Evolutionary conservation across 75 land plant species (phyloP).

Genomic region (Pinus tabuliformis): DNA sequence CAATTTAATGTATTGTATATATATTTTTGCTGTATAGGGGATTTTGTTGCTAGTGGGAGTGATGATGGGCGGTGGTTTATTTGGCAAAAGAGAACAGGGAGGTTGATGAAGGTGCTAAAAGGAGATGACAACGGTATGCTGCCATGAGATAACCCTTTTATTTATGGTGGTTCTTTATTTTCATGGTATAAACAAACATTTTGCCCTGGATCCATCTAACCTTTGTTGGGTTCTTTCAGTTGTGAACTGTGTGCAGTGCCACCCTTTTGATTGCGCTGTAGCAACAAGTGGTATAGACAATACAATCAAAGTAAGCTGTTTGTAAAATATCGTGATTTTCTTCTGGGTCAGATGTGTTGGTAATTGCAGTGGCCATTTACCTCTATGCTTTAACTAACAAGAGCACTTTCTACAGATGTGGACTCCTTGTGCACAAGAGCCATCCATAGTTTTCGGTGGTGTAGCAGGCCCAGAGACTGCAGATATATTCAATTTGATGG

Average conservation of each 20-base stretch:
- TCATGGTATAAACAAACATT: too few species aligned
- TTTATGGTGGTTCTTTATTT: neutral
- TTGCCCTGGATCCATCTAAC: neutral
- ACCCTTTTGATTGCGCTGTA: slow-evolving; percentile 88
- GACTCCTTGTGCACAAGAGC: slow-evolving; percentile 80
- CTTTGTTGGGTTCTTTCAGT: slow-evolving; percentile 45
- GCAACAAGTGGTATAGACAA: slow-evolving; percentile 99
- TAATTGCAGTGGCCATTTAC: neutral
- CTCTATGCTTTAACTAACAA: neutral
- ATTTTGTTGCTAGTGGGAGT: slow-evolving; percentile 96
- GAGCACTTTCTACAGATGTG: slow-evolving; percentile 56
- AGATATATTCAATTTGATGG: slow-evolving; percentile 62
- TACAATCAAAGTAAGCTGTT: slow-evolving; percentile 77
- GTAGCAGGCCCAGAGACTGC: slow-evolving; percentile 68
- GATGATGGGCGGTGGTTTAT: slow-evolving; percentile 99
- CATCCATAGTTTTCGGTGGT: slow-evolving; percentile 71
- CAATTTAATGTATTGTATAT: neutral
- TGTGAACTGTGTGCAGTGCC: slow-evolving; percentile 96
- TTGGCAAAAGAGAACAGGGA: slow-evolving; percentile 95
- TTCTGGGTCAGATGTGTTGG: neutral
- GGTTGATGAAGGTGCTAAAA: slow-evolving; percentile 79
- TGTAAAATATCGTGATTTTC: neutral
- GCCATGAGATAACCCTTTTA: neutral
- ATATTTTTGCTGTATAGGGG: slow-evolving; percentile 41
- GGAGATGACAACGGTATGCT: slow-evolving; percentile 91